These are phyloP conservation scores for Hypoxylon sp. DNA, from an alignment of 2,329 filamentous ascomycete genomes.

Conservation along the genomic window DNA sequence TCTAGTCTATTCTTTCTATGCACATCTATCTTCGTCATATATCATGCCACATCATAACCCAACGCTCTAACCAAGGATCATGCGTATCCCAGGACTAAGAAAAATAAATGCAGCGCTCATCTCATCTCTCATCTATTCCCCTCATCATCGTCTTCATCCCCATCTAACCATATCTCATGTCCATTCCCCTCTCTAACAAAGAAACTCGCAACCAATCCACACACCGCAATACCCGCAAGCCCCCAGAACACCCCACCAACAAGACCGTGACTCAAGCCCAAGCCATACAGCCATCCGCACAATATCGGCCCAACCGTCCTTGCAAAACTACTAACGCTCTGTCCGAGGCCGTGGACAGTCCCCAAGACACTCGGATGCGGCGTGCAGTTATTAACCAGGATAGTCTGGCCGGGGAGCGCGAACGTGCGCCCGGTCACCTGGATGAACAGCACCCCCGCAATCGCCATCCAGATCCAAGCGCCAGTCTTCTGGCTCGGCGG, in stretches of 20 bases:
- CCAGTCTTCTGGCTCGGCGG: constrained; percentile 69
- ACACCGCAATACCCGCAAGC: constrained; percentile 64
- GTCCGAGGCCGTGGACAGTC: constrained; percentile 66
- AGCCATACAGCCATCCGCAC: constrained; percentile 73
- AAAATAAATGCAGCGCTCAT: background rate
- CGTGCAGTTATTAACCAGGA: constrained; percentile 64
- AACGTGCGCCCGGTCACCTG: constrained; percentile 79
- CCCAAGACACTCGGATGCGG: constrained; percentile 64
- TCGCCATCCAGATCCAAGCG: constrained; percentile 73
- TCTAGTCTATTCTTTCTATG: constrained; percentile 19
- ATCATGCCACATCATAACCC: constrained; percentile 15
- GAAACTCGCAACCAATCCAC: constrained; percentile 66
- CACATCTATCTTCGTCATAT: background rate
- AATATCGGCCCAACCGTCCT: constrained; percentile 73
- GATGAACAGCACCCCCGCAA: constrained; percentile 72
- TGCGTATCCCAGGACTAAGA: background rate
- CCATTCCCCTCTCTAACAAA: constrained; percentile 73
- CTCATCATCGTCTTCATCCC: constrained; percentile 66
- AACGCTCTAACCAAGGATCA: constrained; percentile 10
- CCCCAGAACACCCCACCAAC: constrained; percentile 73
- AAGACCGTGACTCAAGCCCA: constrained; percentile 69
- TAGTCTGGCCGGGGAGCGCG: constrained; percentile 62
- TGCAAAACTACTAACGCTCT: constrained; percentile 71
- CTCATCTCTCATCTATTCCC: constrained; percentile 25
- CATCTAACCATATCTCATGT: constrained; percentile 75